phyloP scores from a whole-genome alignment of 179 eudicot genomes.

The Nepenthes alata region DNA sequence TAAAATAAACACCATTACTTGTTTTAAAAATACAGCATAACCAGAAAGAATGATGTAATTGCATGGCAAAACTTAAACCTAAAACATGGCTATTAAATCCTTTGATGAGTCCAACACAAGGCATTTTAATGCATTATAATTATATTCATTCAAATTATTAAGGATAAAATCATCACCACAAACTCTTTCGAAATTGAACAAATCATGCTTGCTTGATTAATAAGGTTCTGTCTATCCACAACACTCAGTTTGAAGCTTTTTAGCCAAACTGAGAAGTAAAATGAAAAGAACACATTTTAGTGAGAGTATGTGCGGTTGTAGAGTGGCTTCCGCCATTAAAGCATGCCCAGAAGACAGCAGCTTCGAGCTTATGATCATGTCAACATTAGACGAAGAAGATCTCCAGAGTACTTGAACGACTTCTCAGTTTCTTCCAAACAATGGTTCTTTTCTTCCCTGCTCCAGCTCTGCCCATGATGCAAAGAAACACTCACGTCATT shows the following conservation, averaged over 20 bases:
- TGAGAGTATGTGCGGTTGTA: neutral
- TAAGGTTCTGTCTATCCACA: neutral
- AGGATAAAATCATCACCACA: neutral
- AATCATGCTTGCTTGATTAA: neutral
- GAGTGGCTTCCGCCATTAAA: neutral
- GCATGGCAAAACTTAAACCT: too few relatives aligned
- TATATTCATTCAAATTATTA: too few relatives aligned
- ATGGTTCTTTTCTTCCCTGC: slow-evolving; percentile 82
- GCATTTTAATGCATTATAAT: too few relatives aligned
- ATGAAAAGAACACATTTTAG: neutral
- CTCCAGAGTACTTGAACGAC: slow-evolving; percentile 62
- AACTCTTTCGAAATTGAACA: neutral
- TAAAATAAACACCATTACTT: too few relatives aligned
- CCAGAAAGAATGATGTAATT: too few relatives aligned
- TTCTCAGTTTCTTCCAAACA: slow-evolving; percentile 90
- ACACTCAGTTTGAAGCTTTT: neutral
- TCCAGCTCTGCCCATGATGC: slow-evolving; percentile 50
- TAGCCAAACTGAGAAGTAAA: too few relatives aligned
- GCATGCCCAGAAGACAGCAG: neutral
- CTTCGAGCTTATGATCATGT: neutral
- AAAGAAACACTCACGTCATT: neutral
- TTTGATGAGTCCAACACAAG: too few relatives aligned
- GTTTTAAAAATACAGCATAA: too few relatives aligned
- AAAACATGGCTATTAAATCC: too few relatives aligned
- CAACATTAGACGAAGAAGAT: slow-evolving; percentile 53